Conservation (phyloP, 352 stramenopile genomes). For the Pythium brachiatum region DNA sequence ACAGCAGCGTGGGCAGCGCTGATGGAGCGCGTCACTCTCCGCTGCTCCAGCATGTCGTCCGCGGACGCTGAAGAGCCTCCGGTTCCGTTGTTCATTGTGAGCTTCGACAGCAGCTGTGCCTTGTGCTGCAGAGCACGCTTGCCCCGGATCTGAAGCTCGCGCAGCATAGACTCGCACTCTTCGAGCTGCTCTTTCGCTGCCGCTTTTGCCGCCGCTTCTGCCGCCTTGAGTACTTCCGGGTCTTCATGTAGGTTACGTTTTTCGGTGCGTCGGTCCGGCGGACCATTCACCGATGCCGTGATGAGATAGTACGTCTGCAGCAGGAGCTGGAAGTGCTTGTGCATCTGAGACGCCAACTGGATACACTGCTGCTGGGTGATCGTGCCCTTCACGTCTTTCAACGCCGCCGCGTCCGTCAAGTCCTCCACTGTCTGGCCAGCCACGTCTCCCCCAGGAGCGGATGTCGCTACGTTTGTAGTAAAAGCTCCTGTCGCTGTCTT, state of each 20-base stretch:
- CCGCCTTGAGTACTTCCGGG: not conserved
- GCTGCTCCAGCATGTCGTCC: constrained; percentile 27
- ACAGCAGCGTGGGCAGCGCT: constrained; percentile 76
- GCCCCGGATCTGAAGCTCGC: constrained; percentile 60
- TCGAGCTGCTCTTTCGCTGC: constrained; percentile 5
- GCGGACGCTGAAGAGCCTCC: not conserved
- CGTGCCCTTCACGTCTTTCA: constrained; percentile 30
- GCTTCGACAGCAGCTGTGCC: constrained; percentile 56
- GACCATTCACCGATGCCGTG: not conserved
- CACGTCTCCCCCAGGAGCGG: not conserved
- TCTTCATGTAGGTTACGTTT: constrained; percentile 5
- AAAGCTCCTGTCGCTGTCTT: not conserved
- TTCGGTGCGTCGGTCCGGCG: not conserved
- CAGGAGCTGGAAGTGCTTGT: constrained; percentile 84
- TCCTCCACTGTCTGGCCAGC: not conserved
- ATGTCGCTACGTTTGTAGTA: not conserved
- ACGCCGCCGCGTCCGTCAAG: constrained; percentile 7
- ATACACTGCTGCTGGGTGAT: constrained; percentile 72
- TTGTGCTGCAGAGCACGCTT: constrained; percentile 67
- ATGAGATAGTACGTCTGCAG: constrained; percentile 71
- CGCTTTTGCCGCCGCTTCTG: not conserved
- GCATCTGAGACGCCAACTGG: constrained; percentile 83
- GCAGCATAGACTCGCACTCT: constrained; percentile 61
- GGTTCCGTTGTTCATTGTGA: constrained; percentile 26
- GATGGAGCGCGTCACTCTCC: constrained; percentile 75